Percentiles rank a stretch among this genome's conserved stretches.
These are phyloP conservation scores for Phyllosticta paracitricarpa DNA, from an alignment of 2,329 filamentous ascomycete species.

Conservation along the genomic window DNA sequence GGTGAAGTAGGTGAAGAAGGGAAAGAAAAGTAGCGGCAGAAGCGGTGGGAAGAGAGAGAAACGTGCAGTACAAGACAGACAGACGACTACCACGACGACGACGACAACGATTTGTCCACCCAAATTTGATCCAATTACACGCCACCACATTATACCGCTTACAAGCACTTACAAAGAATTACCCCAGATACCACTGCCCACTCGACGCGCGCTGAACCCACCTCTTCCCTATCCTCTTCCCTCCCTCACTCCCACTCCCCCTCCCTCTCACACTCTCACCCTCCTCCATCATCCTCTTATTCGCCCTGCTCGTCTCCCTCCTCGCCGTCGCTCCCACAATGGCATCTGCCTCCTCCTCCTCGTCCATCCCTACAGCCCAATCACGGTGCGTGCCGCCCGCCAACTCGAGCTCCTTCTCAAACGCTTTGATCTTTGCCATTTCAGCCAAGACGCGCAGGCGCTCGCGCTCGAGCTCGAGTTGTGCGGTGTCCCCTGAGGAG, in stretches of 20 bases:
- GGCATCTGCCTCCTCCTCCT: background rate
- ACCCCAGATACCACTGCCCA: background rate
- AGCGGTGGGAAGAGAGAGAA: no score
- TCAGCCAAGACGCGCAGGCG: background rate
- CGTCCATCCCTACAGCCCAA: background rate
- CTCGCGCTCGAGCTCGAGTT: background rate
- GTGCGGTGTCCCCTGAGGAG: background rate
- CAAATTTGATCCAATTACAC: no score
- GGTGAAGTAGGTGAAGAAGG: no score
- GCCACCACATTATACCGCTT: background rate
- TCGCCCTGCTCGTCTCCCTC: background rate
- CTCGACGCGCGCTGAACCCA: conserved; percentile 2
- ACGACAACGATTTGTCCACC: no score
- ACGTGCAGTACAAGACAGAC: no score
- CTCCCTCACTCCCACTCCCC: background rate
- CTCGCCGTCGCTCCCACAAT: background rate
- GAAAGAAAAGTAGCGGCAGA: no score
- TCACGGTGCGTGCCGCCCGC: background rate
- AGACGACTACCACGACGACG: no score
- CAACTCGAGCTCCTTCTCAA: background rate
- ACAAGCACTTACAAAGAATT: background rate
- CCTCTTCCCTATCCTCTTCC: background rate
- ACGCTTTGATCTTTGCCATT: background rate
- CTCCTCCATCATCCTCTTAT: background rate
- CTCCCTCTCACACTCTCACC: background rate